Evolutionary conservation across 2,329 filamentous ascomycete species (phyloP), one percentile per base, ranked within the genome.

Genomic region (Aspergillus luchuensis): DNA sequence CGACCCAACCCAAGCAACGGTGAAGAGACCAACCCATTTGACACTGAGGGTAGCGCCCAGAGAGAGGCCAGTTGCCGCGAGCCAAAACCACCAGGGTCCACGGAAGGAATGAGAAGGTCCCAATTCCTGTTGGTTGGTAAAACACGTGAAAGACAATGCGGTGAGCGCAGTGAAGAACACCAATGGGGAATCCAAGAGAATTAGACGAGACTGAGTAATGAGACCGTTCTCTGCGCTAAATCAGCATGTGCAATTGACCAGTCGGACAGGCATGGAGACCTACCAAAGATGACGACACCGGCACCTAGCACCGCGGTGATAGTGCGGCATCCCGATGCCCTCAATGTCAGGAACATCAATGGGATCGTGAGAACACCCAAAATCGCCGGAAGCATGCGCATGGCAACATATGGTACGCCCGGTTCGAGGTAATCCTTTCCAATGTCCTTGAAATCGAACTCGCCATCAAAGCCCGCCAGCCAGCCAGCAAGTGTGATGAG

Each of bases 391-490:
- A 97, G 87, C 79, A 98, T 79, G 75, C 95, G 90, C 95, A 99
- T 99, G 58, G 95, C 91, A 58, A 99, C 95, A 78, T 99, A 99
- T 47, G 95, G 95, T 57, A 99, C 95, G 56, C 88, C 87, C 3
- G 95, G 92, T 80, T 97, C 95, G 65, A 98, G 76, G 75, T 99
- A 99, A 78, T 99, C 95, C 81, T 98, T 97, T 78, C 95, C 95
- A 79, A 99, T 99, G 69, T 99, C 93, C 83, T 98, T 99, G 84
- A 99, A 99, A 78, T 98, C 95, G 76, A 99, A 99, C 65, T 92
- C 85, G 66, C 95, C 95, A 74, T 97, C 87, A 77, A 98, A 99
- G 57, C 95, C 95, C 71, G 93, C 95, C 65, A 97, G 79, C 89
- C 91, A 99, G 69, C 94, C 95, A 65, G 93, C 92, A 62, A 99